These are phyloP conservation scores for Lentinula raphanica DNA, from an alignment of 768 basidiomycete species.

Conservation along the genomic window DNA sequence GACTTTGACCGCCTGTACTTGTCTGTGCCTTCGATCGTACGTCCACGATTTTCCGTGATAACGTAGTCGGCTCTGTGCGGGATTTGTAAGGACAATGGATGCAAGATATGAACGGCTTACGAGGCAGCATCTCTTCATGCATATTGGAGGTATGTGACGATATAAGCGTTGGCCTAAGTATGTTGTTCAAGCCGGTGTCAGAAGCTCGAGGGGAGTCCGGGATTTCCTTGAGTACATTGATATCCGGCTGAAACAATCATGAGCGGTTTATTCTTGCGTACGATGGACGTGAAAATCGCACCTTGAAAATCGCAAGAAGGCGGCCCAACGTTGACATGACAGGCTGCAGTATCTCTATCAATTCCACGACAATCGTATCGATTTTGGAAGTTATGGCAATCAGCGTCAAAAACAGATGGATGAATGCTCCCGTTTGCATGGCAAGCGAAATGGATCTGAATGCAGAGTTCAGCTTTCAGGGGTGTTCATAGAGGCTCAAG, in stretches of 20 bases:
- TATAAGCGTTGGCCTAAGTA: no score
- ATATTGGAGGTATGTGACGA: no score
- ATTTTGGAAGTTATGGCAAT: conserved; percentile 59
- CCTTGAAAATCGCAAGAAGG: conserved; percentile 26
- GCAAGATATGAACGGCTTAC: no score
- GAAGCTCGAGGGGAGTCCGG: not conserved
- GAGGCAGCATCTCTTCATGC: no score
- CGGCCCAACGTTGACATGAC: conserved; percentile 21
- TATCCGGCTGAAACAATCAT: not conserved
- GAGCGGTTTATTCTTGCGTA: not conserved
- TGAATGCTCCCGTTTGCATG: conserved; percentile 71
- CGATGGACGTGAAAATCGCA: conserved; percentile 15
- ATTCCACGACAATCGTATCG: conserved; percentile 36
- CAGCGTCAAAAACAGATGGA: conserved; percentile 60
- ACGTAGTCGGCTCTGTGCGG: not conserved
- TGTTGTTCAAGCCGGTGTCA: no score
- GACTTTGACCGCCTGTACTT: not conserved
- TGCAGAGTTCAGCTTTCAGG: not conserved
- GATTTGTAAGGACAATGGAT: not conserved
- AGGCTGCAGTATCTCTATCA: conserved; percentile 33
- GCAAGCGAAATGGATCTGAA: conserved; percentile 54
- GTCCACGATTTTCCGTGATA: not conserved
- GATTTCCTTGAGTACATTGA: not conserved
- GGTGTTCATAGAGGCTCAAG: conserved; percentile 12
- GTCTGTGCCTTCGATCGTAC: conserved; percentile 1